Conservation (phyloP, 495 filamentous ascomycete species). For the Trichoderma virens region DNA sequence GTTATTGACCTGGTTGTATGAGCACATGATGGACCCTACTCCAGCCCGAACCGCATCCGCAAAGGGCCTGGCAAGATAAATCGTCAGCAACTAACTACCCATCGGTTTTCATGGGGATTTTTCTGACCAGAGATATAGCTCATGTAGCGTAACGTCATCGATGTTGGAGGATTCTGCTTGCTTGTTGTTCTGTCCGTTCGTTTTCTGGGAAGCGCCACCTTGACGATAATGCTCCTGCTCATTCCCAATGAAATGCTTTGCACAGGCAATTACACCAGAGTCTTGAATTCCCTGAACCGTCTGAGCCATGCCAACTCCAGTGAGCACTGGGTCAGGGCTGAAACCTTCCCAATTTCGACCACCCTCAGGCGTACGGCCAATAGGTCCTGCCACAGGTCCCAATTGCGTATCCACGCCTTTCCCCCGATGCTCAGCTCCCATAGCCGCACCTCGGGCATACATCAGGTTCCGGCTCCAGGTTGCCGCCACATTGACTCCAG, state of each 20-base stretch:
- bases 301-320: conserved; percentile 45
- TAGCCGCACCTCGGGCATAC: conserved; percentile 48
- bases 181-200: conserved; percentile 12
- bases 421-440: conserved; percentile 51
- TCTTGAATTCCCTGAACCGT: conserved; percentile 50
- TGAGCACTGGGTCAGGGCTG: conserved; percentile 53
- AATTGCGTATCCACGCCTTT: conserved; percentile 53
- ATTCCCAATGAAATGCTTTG: conserved; percentile 52
- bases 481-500: conserved; percentile 66
- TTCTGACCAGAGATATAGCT: conserved; percentile 54
- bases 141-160: conserved; percentile 59
- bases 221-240: conserved; percentile 36
- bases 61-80: conserved; percentile 61
- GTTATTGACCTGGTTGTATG: conserved; percentile 50
- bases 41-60: conserved; percentile 54
- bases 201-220: neutral
- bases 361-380: conserved; percentile 51
- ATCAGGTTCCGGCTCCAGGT: conserved; percentile 63
- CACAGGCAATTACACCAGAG: conserved; percentile 49
- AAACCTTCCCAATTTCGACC: conserved; percentile 64
- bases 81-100: conserved; percentile 23
- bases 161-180: conserved; percentile 44
- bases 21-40: conserved; percentile 54
- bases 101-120: neutral
- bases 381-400: conserved; percentile 44